A percentile compares a stretch with the other conserved stretches of the same genome.
Conservation (phyloP, 2,329 filamentous ascomycete species). For the Phoma sp. region DNA sequence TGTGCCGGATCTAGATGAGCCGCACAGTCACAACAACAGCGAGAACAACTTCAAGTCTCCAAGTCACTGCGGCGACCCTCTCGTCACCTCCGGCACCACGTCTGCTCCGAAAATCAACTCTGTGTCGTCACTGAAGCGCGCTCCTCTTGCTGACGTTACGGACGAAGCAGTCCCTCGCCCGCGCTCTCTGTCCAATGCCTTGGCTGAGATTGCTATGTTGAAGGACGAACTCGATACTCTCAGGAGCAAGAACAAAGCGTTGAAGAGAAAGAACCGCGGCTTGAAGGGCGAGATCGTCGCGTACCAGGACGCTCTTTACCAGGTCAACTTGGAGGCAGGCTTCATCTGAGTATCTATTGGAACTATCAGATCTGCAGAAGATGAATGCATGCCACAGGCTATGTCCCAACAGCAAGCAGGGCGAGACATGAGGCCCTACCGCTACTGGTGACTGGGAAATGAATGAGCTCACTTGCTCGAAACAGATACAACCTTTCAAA, state of each 20-base stretch:
- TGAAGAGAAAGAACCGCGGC: conserved; percentile 1
- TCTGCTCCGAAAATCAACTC: not conserved
- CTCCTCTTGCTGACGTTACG: not conserved
- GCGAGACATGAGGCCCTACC: no score
- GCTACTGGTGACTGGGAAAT: no score
- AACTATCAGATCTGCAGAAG: not conserved
- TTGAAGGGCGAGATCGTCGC: conserved; percentile 11
- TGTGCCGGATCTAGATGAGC: not conserved
- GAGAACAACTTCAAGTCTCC: not conserved
- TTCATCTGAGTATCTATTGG: not conserved
- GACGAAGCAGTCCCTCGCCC: not conserved
- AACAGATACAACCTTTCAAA: no score
- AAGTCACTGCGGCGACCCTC: not conserved
- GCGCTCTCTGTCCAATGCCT: not conserved
- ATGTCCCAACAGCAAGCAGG: not conserved
- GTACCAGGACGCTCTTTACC: conserved; percentile 10
- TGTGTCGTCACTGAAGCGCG: not conserved
- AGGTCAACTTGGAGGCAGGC: conserved; percentile 2
- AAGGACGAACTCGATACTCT: conserved; percentile 1
- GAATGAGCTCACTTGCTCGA: no score
- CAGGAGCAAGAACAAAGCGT: not conserved
- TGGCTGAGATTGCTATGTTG: conserved; percentile 4
- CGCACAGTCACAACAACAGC: not conserved
- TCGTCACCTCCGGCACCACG: not conserved
- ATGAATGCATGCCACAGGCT: not conserved